Base-by-base conservation (phyloP, 345 rosid species). In the Corchorus olitorius region DNA sequence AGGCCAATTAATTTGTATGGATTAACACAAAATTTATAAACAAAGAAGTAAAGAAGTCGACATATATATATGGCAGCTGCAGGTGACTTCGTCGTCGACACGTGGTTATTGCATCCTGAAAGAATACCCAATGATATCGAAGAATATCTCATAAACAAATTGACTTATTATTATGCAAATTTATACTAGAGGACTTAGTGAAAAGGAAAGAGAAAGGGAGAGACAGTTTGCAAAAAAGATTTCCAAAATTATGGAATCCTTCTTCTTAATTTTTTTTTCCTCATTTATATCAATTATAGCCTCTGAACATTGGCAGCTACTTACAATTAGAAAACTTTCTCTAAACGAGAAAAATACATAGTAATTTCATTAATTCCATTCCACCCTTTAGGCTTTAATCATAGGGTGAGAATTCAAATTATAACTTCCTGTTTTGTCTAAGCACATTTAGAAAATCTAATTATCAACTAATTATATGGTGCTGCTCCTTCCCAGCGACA, bases 311-410 rank as follows among this genome's bases (percentile, higher is more conserved):
- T 1, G 48, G 56, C 5, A 56, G 60, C 52, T 70, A 70, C 52
- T 53, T 70, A 70, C 75, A 72, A 72, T 55, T 19, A 16, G 65
- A 43, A 27, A 72, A 56, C 35, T 19, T 41, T 75, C 0, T 58
- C 56, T 60, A 53, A 79, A 81, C 67, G 49, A 84, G 79, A 77
- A 61, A 80, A 66, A 48, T 58, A 69, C 73, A 76, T 75, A 74
- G 27, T 74, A 53, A 72, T 71, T 37, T n/a, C 2, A 37, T 72
- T 54, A 1, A 48, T 58, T 20, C 65, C 64, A 19, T 39, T 2
- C 41, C n/a, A 39, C 41, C 65, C 53, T n/a, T n/a, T n/a, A n/a
- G n/a, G n/a, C 14, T 39, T 22, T 37, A 72, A 39, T 43, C 63
- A 72, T 39, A 14, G 75, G 65, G 75, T 72, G 53, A 37, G 2